Evolutionary conservation across 2,329 filamentous ascomycete genomes (phyloP), one percentile per base, ranked within the genome.

Genomic region (Basipetospora chlamydospora): DNA sequence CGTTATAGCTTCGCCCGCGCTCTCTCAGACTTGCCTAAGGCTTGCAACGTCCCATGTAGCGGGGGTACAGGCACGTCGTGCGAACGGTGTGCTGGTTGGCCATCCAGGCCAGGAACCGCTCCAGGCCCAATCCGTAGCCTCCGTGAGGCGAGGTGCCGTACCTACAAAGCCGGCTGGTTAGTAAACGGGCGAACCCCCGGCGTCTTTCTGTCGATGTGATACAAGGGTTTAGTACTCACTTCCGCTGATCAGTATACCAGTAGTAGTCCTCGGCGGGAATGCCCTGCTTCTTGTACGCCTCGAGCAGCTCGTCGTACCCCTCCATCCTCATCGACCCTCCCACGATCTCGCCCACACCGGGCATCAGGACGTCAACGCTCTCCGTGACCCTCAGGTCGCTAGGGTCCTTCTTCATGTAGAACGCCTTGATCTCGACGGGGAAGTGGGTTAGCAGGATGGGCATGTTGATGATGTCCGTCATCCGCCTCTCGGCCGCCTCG

Each of bases 401-500:
- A 29, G 69, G 66, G 49, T 88, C 90, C 61, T 80, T 87, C 61
- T 87, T 80, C 90, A 98, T 98, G 71, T 98, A 98, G 59, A 98
- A 98, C 2, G 90, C 82, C 70, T 98, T 98, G 70, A 98, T 94
- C 63, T 88, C 85, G 41, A 78, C 78, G 15, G 90, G 90, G 74
- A 98, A 98, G 62, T 96, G 88, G 3, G 88, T 96, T 28, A 96
- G 70, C 66, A 96, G 84, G 58, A 98, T 94, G 43, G 90, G 90
- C 38, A 75, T 67, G 75, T 92, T 90, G 67, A 98, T 93, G 48
- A 80, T 81, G 57, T 98, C 90, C 2, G 88, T 96, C 90, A 98
- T 98, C 55, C 70, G 75, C 49, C 90, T 81, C 70, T 98, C 90
- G 10, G 90, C 90, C 10, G 90, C 90, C 61, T 96, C 90, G 46